Conservation (phyloP, 2,329 filamentous ascomycete species). For the Phyllosticta citrichinensis region DNA sequence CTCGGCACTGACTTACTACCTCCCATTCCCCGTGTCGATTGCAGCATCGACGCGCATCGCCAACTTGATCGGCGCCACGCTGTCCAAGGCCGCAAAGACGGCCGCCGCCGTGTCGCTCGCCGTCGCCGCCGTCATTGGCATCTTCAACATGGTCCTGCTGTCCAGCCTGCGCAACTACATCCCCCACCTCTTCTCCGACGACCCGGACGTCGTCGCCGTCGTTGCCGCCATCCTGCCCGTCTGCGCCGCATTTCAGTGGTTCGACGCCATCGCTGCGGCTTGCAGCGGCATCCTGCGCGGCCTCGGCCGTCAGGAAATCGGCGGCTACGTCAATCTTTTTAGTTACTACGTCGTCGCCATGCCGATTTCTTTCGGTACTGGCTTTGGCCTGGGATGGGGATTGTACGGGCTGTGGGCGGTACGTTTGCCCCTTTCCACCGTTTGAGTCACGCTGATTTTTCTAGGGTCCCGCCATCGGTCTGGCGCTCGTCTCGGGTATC, state of each 20-base stretch:
- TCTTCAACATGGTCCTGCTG: constrained; percentile 67
- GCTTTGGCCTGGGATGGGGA: constrained; percentile 68
- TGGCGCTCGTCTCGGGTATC: constrained; percentile 48
- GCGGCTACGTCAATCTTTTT: constrained; percentile 77
- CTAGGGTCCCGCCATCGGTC: constrained; percentile 47
- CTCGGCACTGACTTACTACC: constrained; percentile 72
- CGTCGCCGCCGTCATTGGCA: constrained; percentile 58
- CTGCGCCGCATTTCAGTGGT: constrained; percentile 80
- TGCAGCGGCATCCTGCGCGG: constrained; percentile 81
- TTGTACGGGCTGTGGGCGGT: constrained; percentile 67
- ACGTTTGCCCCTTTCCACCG: constrained; percentile 5
- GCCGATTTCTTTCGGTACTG: constrained; percentile 69
- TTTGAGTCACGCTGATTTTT: background rate
- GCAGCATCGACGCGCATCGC: constrained; percentile 81
- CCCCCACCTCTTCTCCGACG: constrained; percentile 62
- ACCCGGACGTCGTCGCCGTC: constrained; percentile 56
- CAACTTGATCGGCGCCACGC: constrained; percentile 79
- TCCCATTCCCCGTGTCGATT: constrained; percentile 85
- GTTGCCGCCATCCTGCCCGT: constrained; percentile 62
- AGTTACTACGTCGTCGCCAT: constrained; percentile 81
- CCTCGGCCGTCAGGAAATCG: constrained; percentile 78
- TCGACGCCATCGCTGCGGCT: constrained; percentile 69
- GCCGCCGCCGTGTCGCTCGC: constrained; percentile 68
- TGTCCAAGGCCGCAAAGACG: constrained; percentile 69
- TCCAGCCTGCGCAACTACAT: constrained; percentile 60